phyloP scores from a whole-genome alignment of 2,329 filamentous ascomycete species.

The Fusarium sp. region DNA sequence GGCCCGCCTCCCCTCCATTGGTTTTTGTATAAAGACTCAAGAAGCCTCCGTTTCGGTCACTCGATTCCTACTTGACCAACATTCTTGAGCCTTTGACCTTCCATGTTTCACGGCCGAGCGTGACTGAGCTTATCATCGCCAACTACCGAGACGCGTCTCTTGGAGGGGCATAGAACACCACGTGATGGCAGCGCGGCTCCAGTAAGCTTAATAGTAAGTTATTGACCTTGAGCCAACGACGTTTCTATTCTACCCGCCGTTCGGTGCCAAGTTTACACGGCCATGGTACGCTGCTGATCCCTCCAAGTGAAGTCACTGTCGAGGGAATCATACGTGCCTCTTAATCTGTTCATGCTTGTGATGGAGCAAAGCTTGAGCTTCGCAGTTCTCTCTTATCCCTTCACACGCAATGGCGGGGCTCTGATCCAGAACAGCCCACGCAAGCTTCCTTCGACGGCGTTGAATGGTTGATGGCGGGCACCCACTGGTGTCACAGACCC shows the following conservation, averaged over 20 bases:
- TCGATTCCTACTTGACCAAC: not conserved
- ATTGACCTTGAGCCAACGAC: conserved; percentile 1
- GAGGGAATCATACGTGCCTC: not conserved
- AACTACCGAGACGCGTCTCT: not conserved
- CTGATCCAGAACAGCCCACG: conserved; percentile 20
- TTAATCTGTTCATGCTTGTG: not conserved
- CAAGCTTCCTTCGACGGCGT: conserved; percentile 34
- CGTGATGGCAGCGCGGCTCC: conserved; percentile 4
- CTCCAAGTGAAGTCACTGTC: not conserved
- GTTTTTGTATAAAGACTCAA: conserved; percentile 17
- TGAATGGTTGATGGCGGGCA: conserved; percentile 11
- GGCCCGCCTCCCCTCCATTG: conserved; percentile 7
- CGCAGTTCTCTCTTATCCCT: conserved; percentile 29
- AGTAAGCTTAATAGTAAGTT: conserved; percentile 7
- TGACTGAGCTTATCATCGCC: not conserved
- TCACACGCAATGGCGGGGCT: conserved; percentile 28
- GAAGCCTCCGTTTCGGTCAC: not conserved
- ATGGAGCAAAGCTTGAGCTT: not conserved
- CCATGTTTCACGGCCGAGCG: not conserved
- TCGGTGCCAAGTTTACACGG: not conserved
- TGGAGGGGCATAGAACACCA: not conserved
- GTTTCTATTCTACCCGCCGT: not conserved
- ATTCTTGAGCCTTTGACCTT: not conserved
- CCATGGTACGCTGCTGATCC: not conserved
- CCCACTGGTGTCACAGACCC: conserved; percentile 42